These are phyloP conservation scores for Agaricus sinodeliciosus DNA, from an alignment of 768 basidiomycete species.

Conservation along the genomic window DNA sequence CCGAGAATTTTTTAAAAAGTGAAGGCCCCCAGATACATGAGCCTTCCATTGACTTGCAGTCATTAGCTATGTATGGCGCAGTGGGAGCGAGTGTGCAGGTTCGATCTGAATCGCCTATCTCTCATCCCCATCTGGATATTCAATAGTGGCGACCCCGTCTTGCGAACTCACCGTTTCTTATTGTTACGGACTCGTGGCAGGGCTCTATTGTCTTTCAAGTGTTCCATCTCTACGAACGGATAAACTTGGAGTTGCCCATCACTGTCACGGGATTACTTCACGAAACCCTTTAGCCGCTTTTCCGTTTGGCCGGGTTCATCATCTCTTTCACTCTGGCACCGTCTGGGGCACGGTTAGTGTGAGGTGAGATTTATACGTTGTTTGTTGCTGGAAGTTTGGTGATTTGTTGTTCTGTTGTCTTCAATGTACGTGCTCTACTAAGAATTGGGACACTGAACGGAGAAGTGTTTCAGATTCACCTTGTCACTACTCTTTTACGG, in stretches of 20 bases:
- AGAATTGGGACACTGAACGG: not conserved
- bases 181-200: slow-evolving; percentile 4
- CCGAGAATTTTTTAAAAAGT: no score
- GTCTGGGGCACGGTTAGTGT: not conserved
- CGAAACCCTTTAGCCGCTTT: not conserved
- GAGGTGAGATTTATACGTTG: not conserved
- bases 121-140: not conserved
- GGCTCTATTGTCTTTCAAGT: slow-evolving; percentile 6
- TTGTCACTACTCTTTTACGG: not conserved
- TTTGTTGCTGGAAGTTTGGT: not conserved
- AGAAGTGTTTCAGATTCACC: not conserved
- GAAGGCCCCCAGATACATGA: no score
- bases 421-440: slow-evolving; percentile 2
- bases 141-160: not conserved
- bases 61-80: not conserved
- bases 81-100: not conserved
- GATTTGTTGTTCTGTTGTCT: not conserved
- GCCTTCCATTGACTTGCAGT: no score
- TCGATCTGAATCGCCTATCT: not conserved
- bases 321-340: not conserved
- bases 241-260: slow-evolving; percentile 3
- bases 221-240: not conserved
- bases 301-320: not conserved
- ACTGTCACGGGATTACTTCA: slow-evolving; percentile 7
- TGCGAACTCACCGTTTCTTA: slow-evolving; percentile 3